A percentile compares a stretch with the other conserved stretches of the same genome.
These are phyloP conservation scores for Metarhizium guizhouense DNA, from an alignment of 2,329 filamentous ascomycete genomes.

Conservation along the genomic window DNA sequence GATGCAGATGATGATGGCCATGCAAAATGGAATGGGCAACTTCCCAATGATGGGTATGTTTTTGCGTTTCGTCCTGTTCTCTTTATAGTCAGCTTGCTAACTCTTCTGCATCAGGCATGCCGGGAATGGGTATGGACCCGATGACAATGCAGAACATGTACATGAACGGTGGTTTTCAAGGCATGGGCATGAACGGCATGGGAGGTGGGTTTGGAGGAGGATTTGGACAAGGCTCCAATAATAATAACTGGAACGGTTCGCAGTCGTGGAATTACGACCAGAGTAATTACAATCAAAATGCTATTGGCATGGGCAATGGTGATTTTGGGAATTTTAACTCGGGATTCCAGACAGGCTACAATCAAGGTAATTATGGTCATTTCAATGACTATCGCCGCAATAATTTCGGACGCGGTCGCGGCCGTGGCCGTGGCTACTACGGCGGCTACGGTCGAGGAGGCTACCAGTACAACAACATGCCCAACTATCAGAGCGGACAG, in stretches of 20 bases:
- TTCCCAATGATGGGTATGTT: conserved; percentile 83
- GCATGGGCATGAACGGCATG: conserved; percentile 73
- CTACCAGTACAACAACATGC: conserved; percentile 26
- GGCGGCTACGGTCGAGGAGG: conserved; percentile 48
- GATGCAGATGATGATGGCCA: conserved; percentile 74
- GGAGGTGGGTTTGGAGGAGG: conserved; percentile 58
- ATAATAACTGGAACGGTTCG: conserved; percentile 74
- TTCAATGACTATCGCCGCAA: conserved; percentile 70
- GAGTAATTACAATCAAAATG: conserved; percentile 87
- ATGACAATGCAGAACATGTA: conserved; percentile 67
- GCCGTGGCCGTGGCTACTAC: conserved; percentile 55
- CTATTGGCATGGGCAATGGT: conserved; percentile 70
- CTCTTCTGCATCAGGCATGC: conserved; percentile 49
- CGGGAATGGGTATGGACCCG: conserved; percentile 77
- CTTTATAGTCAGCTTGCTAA: conserved; percentile 17
- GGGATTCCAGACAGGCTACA: conserved; percentile 69
- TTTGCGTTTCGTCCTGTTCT: background rate
- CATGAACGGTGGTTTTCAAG: conserved; percentile 72
- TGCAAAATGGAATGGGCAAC: conserved; percentile 59
- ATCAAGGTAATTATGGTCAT: conserved; percentile 77
- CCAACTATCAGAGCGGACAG: conserved; percentile 25
- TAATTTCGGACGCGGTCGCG: conserved; percentile 59
- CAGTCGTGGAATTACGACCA: conserved; percentile 77
- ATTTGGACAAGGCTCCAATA: conserved; percentile 54
- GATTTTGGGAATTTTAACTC: conserved; percentile 73